phyloP scores from a whole-genome alignment of 805 yeast species.

The Metschnikowia baotianmanensis region DNA sequence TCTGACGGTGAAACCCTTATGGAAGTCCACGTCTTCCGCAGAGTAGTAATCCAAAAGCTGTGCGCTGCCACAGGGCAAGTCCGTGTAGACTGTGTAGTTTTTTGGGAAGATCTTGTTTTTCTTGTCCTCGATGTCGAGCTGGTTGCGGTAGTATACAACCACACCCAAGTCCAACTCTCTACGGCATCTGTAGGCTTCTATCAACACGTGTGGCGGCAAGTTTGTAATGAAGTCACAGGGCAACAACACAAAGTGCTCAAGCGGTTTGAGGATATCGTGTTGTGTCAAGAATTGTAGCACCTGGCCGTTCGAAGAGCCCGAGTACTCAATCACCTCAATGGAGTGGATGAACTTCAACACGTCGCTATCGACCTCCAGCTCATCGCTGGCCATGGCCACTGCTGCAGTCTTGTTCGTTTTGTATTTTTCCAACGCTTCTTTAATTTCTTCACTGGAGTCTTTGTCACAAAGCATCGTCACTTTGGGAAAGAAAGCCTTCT shows the following conservation, averaged over 20 bases:
- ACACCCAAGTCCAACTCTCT: constrained; percentile 67
- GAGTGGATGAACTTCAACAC: constrained; percentile 19
- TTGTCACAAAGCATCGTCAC: constrained; percentile 61
- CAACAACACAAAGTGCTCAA: constrained; percentile 59
- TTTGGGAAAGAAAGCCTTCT: constrained; percentile 70
- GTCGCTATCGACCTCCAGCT: constrained; percentile 18
- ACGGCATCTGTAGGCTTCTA: constrained; percentile 78
- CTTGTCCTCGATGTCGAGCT: constrained; percentile 73
- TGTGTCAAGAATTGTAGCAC: constrained; percentile 49
- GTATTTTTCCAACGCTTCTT: constrained; percentile 48
- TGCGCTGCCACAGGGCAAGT: constrained; percentile 40
- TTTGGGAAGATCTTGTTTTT: constrained; percentile 56
- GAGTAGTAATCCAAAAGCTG: constrained; percentile 71
- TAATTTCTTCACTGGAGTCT: constrained; percentile 47
- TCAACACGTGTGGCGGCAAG: constrained; percentile 82
- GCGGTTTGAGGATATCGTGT: constrained; percentile 36
- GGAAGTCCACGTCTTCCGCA: constrained; percentile 63
- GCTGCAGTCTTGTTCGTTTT: constrained; percentile 34
- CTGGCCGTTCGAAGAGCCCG: constrained; percentile 53
- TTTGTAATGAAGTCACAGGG: constrained; percentile 96
- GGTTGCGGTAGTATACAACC: constrained; percentile 73
- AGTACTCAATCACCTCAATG: constrained; percentile 24
- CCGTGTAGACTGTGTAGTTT: constrained; percentile 65
- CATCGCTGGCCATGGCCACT: constrained; percentile 12
- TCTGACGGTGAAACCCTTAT: constrained; percentile 72